These are phyloP conservation scores for Dothistroma septosporum DNA, from an alignment of 2,329 filamentous ascomycete species.

Conservation along the genomic window DNA sequence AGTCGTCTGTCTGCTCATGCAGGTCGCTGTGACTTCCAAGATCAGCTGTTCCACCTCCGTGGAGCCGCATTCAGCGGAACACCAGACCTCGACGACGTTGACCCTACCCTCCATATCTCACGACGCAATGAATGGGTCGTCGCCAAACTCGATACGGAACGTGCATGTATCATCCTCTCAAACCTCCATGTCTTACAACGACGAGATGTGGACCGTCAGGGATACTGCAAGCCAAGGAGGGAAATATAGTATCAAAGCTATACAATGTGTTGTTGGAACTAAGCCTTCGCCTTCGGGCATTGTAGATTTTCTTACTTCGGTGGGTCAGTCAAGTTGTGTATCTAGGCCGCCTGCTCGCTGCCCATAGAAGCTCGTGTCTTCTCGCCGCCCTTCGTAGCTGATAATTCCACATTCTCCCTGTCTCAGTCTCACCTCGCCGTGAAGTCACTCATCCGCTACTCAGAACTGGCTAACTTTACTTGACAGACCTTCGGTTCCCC, in stretches of 20 bases:
- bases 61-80: neutral
- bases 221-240: neutral
- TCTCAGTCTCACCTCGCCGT: neutral
- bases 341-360: neutral
- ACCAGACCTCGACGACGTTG: neutral
- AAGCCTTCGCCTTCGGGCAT: neutral
- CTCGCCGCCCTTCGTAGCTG: too few relatives aligned
- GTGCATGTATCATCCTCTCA: neutral
- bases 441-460: neutral
- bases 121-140: neutral
- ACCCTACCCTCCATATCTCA: constrained; percentile 5
- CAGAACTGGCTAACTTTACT: neutral
- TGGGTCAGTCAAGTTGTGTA: neutral
- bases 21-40: neutral
- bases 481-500: neutral
- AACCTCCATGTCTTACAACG: neutral
- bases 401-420: neutral
- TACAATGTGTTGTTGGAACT: neutral
- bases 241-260: neutral
- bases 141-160: neutral
- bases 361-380: too few relatives aligned
- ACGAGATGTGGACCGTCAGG: neutral
- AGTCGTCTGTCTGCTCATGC: neutral
- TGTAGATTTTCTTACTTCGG: too few relatives aligned
- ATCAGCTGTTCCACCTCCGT: neutral